Conservation (phyloP, 2,329 filamentous ascomycete genomes). For the Acephala macrosclerotiorum region DNA sequence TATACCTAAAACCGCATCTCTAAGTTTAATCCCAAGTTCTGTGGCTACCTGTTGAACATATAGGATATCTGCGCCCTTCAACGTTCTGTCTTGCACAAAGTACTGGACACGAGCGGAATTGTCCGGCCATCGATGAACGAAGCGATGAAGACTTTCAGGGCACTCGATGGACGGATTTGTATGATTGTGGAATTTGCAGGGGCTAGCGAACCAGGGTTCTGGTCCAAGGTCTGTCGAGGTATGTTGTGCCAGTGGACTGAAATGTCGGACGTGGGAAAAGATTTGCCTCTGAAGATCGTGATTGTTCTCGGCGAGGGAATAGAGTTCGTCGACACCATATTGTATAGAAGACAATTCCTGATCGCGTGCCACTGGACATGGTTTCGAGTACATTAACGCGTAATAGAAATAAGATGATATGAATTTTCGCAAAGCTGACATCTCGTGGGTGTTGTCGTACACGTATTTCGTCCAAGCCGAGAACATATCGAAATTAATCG, state of each 20-base stretch:
- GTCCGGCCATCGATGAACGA: neutral
- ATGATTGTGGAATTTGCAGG: constrained; percentile 8
- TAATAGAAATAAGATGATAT: neutral
- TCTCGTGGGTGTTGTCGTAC: neutral
- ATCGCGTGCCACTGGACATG: neutral
- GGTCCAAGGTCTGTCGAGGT: too few relatives aligned
- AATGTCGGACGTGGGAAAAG: neutral
- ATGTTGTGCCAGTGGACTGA: neutral
- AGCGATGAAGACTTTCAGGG: neutral
- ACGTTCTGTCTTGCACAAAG: constrained; percentile 5
- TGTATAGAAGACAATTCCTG: neutral
- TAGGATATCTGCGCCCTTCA: neutral
- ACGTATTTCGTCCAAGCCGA: neutral
- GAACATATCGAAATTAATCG: neutral
- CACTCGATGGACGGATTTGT: neutral
- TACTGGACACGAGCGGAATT: constrained; percentile 7
- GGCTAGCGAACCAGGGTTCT: neutral
- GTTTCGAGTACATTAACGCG: neutral
- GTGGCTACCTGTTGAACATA: neutral
- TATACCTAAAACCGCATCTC: too few relatives aligned
- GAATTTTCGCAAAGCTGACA: neutral
- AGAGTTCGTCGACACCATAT: constrained; percentile 5
- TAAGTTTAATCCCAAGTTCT: neutral
- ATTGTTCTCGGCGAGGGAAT: neutral
- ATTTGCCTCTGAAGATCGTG: constrained; percentile 10